Conservation (phyloP, 1,139 yeast genomes). For the Sugiyamaella grinbergsii region DNA sequence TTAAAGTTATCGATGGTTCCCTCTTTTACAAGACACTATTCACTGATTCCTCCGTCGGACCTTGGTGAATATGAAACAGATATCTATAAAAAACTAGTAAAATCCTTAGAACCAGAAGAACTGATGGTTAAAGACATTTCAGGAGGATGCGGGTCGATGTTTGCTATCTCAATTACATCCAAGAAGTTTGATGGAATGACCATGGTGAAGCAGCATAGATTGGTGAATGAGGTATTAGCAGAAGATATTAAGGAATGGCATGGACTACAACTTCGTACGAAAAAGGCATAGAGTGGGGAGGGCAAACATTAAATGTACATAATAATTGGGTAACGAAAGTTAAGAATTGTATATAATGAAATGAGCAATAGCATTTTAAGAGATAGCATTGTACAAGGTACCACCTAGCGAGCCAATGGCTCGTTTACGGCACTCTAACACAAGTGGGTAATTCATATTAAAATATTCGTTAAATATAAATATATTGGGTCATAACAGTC, state of each 20-base stretch:
- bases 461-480: slow-evolving; percentile 2
- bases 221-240: slow-evolving; percentile 78
- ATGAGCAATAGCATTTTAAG: slow-evolving; percentile 10
- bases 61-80: slow-evolving; percentile 65
- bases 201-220: slow-evolving; percentile 87
- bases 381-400: too few relatives aligned
- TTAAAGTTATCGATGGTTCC: not conserved
- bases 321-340: too few relatives aligned
- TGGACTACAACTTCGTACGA: slow-evolving; percentile 82
- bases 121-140: slow-evolving; percentile 78
- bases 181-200: slow-evolving; percentile 73
- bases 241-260: slow-evolving; percentile 95
- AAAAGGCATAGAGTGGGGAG: too few relatives aligned
- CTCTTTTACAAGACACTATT: not conserved
- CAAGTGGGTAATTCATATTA: too few relatives aligned
- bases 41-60: slow-evolving; percentile 16
- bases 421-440: too few relatives aligned
- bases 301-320: too few relatives aligned
- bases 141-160: slow-evolving; percentile 99
- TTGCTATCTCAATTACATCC: slow-evolving; percentile 79
- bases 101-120: slow-evolving; percentile 58
- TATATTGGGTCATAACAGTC: slow-evolving; percentile 13
- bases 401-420: too few relatives aligned
- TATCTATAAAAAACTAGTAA: slow-evolving; percentile 58
- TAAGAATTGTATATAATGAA: too few relatives aligned